Percentiles rank a stretch among this genome's conserved stretches.
These are phyloP conservation scores for Fusarium sp. DNA, from an alignment of 2,329 filamentous ascomycete genomes.

Conservation along the genomic window DNA sequence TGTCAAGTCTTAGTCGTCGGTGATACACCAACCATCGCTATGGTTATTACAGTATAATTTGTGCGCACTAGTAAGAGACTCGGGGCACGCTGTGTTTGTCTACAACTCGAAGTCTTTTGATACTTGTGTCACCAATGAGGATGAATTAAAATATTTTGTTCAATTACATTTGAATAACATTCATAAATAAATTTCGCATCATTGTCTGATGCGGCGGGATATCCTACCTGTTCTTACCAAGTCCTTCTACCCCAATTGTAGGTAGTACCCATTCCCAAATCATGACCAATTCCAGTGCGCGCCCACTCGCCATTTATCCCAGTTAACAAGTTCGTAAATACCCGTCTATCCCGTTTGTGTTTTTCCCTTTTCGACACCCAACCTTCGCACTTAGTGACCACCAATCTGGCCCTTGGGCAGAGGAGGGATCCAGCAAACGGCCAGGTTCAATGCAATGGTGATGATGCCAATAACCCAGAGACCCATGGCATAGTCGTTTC, in stretches of 20 bases:
- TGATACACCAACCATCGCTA: background rate
- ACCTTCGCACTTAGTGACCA: constrained; percentile 37
- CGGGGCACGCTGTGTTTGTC: background rate
- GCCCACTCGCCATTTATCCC: constrained; percentile 2
- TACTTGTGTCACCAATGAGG: background rate
- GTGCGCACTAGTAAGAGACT: background rate
- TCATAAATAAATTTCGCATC: constrained; percentile 6
- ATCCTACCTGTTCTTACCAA: constrained; percentile 15
- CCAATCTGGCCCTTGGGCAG: constrained; percentile 62
- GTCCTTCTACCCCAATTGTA: background rate
- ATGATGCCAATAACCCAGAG: constrained; percentile 89
- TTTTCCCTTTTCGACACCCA: background rate
- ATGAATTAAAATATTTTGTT: background rate
- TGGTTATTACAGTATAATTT: background rate
- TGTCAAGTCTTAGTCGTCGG: background rate
- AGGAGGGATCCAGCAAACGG: constrained; percentile 68
- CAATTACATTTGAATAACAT: background rate
- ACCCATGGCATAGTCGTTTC: constrained; percentile 73
- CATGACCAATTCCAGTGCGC: constrained; percentile 12
- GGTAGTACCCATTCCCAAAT: background rate
- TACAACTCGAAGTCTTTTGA: too few relatives aligned
- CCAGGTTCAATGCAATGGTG: constrained; percentile 75
- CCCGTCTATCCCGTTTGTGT: background rate
- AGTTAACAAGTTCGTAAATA: constrained; percentile 5
- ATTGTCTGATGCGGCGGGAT: constrained; percentile 18